phyloP scores from a whole-genome alignment of 2,329 filamentous ascomycete genomes.

The Diaporthe sp. region DNA sequence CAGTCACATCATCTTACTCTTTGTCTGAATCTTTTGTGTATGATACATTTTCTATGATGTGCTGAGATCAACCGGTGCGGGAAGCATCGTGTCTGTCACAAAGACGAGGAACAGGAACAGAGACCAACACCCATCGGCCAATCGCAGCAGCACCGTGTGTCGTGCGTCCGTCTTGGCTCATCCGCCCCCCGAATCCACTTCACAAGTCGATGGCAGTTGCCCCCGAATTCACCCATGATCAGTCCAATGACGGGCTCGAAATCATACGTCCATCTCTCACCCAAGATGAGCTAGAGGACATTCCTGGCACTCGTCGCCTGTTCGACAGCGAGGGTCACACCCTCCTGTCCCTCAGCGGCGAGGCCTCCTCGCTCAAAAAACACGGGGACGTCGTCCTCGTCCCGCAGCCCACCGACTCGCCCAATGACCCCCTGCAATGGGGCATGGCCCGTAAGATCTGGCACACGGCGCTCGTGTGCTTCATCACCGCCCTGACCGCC shows the following conservation, averaged over 20 bases:
- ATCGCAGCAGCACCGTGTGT: neutral
- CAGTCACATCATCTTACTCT: neutral
- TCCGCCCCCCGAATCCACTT: slow-evolving; percentile 24
- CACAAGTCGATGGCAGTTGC: slow-evolving; percentile 34
- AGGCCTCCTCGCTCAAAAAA: slow-evolving; percentile 35
- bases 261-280: slow-evolving; percentile 33
- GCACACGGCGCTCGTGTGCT: slow-evolving; percentile 62
- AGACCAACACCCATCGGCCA: neutral
- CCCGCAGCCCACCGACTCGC: slow-evolving; percentile 62
- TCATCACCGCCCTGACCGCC: slow-evolving; percentile 64
- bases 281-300: slow-evolving; percentile 35
- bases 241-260: slow-evolving; percentile 32
- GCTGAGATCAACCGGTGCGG: slow-evolving; percentile 35
- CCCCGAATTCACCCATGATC: slow-evolving; percentile 28
- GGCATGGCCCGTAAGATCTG: slow-evolving; percentile 57
- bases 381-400: slow-evolving; percentile 60
- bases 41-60: slow-evolving; percentile 29
- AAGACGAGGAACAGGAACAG: neutral
- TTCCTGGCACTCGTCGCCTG: slow-evolving; percentile 34
- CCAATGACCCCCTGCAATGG: slow-evolving; percentile 65
- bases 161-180: slow-evolving; percentile 23
- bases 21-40: neutral
- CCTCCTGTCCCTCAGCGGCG: slow-evolving; percentile 32
- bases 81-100: slow-evolving; percentile 33
- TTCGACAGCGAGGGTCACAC: slow-evolving; percentile 35